Evolutionary conservation across 2,329 filamentous ascomycete genomes (phyloP), one percentile per base, ranked within the genome.

Genomic region (Phoma herbarum): DNA sequence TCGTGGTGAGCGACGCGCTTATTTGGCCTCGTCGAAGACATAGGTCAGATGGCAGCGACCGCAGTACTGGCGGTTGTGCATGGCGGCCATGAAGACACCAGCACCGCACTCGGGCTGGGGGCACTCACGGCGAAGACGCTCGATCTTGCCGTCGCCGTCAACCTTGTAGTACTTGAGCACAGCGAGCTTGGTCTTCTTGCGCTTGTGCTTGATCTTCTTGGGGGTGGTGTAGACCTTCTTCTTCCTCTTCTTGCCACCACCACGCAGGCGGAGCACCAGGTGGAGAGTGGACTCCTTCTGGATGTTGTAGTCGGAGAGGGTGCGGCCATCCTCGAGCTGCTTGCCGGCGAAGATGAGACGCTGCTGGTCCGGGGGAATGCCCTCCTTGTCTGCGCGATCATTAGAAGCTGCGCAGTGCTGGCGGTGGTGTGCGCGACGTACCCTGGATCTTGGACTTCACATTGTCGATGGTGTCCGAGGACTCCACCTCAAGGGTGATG

Each of bases 171-270:
- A 99, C 90, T 99, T 99, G 83, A 99, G 93, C 75, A 99, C 94
- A 78, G 95, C 95, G 83, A 99, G 86, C 91, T 99, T 99, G 89
- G 91, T 97, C 94, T 99, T 99, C 93, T 98, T 99, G 87, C 93
- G 91, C 93, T 99, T 99, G 90, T 99, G 95, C 95, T 99, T 99
- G 91, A 99, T 99, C 93, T 99, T 99, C 93, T 99, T 99, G 83
- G 95, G 95, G 79, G 95, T 99, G 82, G 92, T 98, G 91, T 99
- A 99, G 75, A 99, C 95, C 93, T 99, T 99, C 92, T 99, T 99
- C 84, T 96, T 90, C 92, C 98, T 97, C 93, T 99, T 99, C 77
- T 80, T 81, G 81, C 84, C 93, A 83, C 94, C 95, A 88, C 95
- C 95, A 88, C 94, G 95, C 65, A 99, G 93, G 81, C 95, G 92